Conservation (phyloP, 768 basidiomycete species). For the Rhizopogon vinicolor region DNA sequence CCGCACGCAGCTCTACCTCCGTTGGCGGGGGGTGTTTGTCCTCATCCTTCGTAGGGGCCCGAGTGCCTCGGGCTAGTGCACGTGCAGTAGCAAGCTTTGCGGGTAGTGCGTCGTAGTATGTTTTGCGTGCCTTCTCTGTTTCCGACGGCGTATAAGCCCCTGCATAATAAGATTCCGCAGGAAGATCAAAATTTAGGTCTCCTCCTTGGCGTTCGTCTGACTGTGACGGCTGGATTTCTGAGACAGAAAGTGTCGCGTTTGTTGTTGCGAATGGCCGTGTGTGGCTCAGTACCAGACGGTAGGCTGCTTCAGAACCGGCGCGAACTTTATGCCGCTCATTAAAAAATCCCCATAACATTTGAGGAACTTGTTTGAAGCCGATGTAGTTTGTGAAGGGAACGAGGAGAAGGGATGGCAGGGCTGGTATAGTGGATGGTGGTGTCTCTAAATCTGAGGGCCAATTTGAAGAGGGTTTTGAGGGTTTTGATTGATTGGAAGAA, state of each 20-base stretch:
- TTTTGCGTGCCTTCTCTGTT: constrained; percentile 63
- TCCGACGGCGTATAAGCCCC: constrained; percentile 55
- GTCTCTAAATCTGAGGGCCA: constrained; percentile 32
- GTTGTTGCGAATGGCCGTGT: constrained; percentile 56
- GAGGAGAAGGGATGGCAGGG: constrained; percentile 75
- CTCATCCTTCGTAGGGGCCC: constrained; percentile 89
- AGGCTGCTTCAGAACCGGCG: constrained; percentile 78
- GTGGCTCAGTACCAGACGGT: constrained; percentile 58
- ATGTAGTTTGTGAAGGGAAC: constrained; percentile 72
- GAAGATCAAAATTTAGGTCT: constrained; percentile 75
- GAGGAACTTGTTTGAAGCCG: constrained; percentile 79
- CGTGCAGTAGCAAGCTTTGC: constrained; percentile 68
- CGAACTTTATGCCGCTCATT: constrained; percentile 81
- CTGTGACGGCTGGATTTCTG: constrained; percentile 6
- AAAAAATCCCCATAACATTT: constrained; percentile 92
- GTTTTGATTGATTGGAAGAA: constrained; percentile 5
- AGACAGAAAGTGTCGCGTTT: constrained; percentile 10
- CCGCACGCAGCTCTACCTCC: constrained; percentile 84
- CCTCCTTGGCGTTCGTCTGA: constrained; percentile 19
- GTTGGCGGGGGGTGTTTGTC: constrained; percentile 71
- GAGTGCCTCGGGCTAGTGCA: constrained; percentile 63
- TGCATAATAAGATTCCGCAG: constrained; percentile 66
- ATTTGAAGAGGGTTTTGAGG: constrained; percentile 15
- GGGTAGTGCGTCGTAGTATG: constrained; percentile 72
- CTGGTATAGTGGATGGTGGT: constrained; percentile 56